phyloP scores from a whole-genome alignment of 2,329 filamentous ascomycete species.

The Helotiales sp. region DNA sequence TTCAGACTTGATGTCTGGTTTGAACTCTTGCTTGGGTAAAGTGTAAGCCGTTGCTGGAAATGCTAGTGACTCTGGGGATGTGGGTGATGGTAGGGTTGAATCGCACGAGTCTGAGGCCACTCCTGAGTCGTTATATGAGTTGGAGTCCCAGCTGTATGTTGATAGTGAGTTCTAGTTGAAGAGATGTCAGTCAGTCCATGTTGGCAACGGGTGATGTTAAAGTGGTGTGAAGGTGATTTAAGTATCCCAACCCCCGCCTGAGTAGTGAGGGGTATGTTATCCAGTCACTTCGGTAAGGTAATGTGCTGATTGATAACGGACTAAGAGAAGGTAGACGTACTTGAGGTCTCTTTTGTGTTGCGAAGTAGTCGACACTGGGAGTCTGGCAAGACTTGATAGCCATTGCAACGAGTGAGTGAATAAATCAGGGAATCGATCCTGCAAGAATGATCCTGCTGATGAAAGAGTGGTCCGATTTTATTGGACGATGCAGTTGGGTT shows the following conservation, averaged over 20 bases:
- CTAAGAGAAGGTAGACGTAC: conserved; percentile 15
- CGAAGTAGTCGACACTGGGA: conserved; percentile 19
- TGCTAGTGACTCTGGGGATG: conserved; percentile 29
- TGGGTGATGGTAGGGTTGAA: conserved; percentile 38
- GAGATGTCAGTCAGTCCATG: conserved; percentile 21
- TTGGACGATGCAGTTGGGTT: background rate
- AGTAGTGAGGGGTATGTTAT: background rate
- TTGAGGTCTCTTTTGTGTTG: conserved; percentile 20
- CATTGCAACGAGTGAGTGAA: conserved; percentile 17
- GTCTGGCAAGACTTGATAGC: conserved; percentile 19
- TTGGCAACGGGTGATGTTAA: conserved; percentile 19
- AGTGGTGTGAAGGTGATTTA: conserved; percentile 17
- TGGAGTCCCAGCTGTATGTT: conserved; percentile 33
- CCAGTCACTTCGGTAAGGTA: background rate
- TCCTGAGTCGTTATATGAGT: conserved; percentile 29
- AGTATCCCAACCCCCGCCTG: background rate
- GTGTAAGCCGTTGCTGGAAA: conserved; percentile 29
- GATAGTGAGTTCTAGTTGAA: conserved; percentile 25
- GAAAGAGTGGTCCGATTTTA: conserved; percentile 9
- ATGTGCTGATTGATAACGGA: background rate
- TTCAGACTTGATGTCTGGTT: conserved; percentile 29
- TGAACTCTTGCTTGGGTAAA: conserved; percentile 29
- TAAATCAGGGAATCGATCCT: background rate
- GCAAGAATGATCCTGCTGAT: conserved; percentile 8
- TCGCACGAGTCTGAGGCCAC: conserved; percentile 37